phyloP scores from a whole-genome alignment of 345 rosid genomes.

The Gossypium anomalum region DNA sequence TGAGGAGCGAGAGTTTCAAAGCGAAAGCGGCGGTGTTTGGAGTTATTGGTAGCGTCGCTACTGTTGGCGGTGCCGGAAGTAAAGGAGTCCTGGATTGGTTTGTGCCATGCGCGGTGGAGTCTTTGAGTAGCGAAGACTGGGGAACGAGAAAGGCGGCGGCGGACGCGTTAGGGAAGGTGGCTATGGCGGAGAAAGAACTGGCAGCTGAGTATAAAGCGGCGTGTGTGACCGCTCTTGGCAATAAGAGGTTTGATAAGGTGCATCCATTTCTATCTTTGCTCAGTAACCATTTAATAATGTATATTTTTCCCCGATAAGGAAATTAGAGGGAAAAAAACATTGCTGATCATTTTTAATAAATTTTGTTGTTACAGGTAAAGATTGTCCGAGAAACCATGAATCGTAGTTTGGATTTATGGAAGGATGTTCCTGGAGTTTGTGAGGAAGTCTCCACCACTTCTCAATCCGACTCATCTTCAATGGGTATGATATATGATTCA shows the following conservation, averaged over 20 bases:
- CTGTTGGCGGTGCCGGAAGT: conserved; percentile 49
- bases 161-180: conserved; percentile 70
- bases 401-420: conserved; percentile 70
- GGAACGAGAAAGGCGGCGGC: conserved; percentile 85
- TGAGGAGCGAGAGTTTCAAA: conserved; percentile 63
- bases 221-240: conserved; percentile 49
- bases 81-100: conserved; percentile 61
- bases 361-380: conserved; percentile 51
- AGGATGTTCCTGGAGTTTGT: conserved; percentile 45
- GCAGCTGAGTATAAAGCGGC: conserved; percentile 47
- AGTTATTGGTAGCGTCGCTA: conserved; percentile 58
- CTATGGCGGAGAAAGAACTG: conserved; percentile 50
- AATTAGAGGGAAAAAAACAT: not conserved
- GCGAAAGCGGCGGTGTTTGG: conserved; percentile 68
- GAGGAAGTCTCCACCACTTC: conserved; percentile 39
- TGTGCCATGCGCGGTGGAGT: conserved; percentile 55
- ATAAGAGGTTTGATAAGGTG: conserved; percentile 87
- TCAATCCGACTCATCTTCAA: conserved; percentile 40
- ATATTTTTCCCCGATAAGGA: not conserved
- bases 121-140: conserved; percentile 77
- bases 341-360: not conserved
- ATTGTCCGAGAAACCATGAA: conserved; percentile 89
- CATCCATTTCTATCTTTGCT: not conserved
- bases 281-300: not conserved
- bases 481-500: conserved; percentile 33